Base-by-base conservation (phyloP, 495 filamentous ascomycete genomes). In the Trichoderma asperelloides region DNA sequence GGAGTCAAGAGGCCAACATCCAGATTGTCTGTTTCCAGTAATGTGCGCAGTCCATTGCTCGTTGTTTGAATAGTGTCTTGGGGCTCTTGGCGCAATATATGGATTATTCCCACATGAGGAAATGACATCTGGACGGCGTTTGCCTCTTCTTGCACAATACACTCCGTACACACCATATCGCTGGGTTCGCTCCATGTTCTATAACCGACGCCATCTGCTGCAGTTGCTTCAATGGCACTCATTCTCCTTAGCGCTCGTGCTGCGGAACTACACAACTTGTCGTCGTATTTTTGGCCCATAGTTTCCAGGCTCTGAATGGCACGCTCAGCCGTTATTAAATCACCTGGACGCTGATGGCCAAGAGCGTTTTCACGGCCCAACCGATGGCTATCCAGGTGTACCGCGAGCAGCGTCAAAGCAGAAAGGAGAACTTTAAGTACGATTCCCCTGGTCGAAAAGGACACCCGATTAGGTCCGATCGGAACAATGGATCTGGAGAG, bases 291-390 rank as follows among this genome's bases (percentile, higher is more conserved):
- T 15, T 41, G 6, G 12, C 30, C 30, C 33, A 67, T 28, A 8
- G 21, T 25, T 1, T 72, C 67, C 30, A 76, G 68, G 5, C 69
- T 41, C 6, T 67, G 5, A 41, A 74, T 70, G 21, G 69, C 70
- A 16, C 41, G 16, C 3, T 41, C 51, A n/a, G 63, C 33, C 55
- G 63, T 43, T 15, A 41, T 33, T 4, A 67, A 13, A 33, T 67
- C 66, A 28, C 69, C 67, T 8, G 69, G 68, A 30, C 73, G 64
- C 49, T 74, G 73, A 55, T 71, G 71, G 25, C 73, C 73, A 28
- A 76, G 43, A 0, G 69, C 63, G 63, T 74, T 73, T 15, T 25
- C 64, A 41, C 28, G 23, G 11, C 64, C 57, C 9, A 65, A 51
- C 8, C 43, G 62, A 63, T 77, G 75, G 37, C 71, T 63, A 30